Percentiles rank a stretch among this genome's conserved stretches.
phyloP scores from a whole-genome alignment of 306 rosid species.

The Vachellia pachyceras region DNA sequence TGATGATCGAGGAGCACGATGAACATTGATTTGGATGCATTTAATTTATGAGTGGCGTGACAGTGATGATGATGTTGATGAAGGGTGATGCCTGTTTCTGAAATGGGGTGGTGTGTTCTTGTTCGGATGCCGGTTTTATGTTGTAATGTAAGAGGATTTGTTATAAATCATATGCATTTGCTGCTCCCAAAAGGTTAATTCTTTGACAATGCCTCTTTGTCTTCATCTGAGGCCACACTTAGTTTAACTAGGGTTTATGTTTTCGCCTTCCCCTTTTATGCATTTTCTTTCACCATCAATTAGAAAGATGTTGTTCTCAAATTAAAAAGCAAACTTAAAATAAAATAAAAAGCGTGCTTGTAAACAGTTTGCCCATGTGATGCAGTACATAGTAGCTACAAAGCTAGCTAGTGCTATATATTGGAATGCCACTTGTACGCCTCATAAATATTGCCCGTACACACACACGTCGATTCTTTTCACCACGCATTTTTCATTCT shows the following conservation, averaged over 20 bases:
- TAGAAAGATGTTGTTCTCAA: background rate
- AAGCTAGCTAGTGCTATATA: background rate
- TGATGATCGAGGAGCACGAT: background rate
- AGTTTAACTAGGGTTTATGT: slow-evolving; percentile 18
- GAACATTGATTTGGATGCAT: slow-evolving; percentile 22
- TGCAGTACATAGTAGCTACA: background rate
- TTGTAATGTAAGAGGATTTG: background rate
- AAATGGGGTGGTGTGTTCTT: slow-evolving; percentile 14
- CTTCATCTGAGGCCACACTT: slow-evolving; percentile 28
- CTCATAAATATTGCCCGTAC: background rate
- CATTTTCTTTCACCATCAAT: background rate
- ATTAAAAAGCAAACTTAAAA: background rate
- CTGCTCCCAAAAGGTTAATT: slow-evolving; percentile 31
- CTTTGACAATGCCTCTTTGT: slow-evolving; percentile 25
- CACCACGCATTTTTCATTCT: background rate
- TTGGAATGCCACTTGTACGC: background rate
- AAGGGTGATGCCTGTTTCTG: slow-evolving; percentile 20
- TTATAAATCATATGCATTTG: slow-evolving; percentile 13
- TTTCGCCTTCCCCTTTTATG: background rate
- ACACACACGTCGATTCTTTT: background rate
- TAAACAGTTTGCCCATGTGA: background rate
- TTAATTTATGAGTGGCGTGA: slow-evolving; percentile 18
- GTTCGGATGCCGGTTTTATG: background rate
- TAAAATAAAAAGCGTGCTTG: background rate
- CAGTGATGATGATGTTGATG: slow-evolving; percentile 17